These are phyloP conservation scores for Microstegium vimineum DNA, from an alignment of 176 grass and related monocot species.

Conservation along the genomic window DNA sequence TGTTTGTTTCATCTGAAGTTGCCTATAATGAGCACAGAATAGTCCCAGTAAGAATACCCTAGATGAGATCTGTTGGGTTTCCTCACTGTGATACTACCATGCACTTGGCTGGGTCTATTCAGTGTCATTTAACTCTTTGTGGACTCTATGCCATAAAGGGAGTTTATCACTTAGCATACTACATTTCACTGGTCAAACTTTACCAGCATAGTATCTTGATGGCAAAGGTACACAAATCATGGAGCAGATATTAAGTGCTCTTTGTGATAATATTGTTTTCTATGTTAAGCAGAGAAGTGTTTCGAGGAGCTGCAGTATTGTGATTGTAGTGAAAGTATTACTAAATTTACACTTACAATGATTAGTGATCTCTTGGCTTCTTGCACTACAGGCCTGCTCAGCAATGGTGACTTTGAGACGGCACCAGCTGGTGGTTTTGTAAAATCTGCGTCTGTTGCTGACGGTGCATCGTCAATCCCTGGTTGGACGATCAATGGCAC, in stretches of 20 bases:
- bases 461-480: constrained; percentile 62
- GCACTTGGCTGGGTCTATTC: neutral
- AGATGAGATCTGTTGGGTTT: neutral
- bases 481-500: constrained; percentile 92
- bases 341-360: neutral
- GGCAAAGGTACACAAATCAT: neutral
- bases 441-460: constrained; percentile 50
- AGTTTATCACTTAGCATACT: neutral
- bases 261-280: neutral
- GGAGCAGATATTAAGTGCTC: neutral
- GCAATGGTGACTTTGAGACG: constrained; percentile 88
- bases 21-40: neutral
- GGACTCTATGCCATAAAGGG: constrained; percentile 6
- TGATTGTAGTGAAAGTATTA: neutral
- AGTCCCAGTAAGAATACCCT: neutral
- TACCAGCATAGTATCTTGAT: neutral
- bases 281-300: neutral
- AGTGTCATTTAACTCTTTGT: neutral
- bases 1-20: neutral
- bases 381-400: constrained; percentile 65
- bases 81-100: neutral
- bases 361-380: constrained; percentile 6
- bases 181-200: neutral
- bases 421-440: constrained; percentile 63
- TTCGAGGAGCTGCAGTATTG: neutral